Base-by-base conservation (phyloP, 495 filamentous ascomycete genomes). In the Talaromyces proteolyticus region DNA sequence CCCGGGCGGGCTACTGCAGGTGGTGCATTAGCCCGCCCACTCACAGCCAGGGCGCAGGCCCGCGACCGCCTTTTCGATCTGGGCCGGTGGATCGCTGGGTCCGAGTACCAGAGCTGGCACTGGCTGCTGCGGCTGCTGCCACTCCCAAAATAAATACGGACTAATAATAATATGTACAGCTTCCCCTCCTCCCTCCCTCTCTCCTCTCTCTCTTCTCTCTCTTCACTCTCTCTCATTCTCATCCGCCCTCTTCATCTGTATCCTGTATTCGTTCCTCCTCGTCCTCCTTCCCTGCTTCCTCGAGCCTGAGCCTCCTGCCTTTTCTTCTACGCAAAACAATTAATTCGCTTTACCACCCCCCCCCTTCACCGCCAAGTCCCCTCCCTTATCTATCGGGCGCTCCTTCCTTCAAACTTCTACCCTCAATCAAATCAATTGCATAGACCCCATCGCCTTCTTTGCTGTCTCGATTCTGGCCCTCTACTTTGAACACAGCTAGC, bases 31-130 rank as follows among this genome's bases (percentile, higher is more conserved):
- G n/a, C n/a, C n/a, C n/a, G n/a, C n/a, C n/a, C n/a, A n/a, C n/a
- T n/a, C n/a, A n/a, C n/a, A n/a, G n/a, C n/a, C n/a, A n/a, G n/a
- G n/a, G n/a, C n/a, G n/a, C n/a, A n/a, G n/a, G n/a, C 22, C 42
- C 21, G 44, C 44, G 44, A 47, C 44, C 44, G 44, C 44, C 29
- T 34, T 47, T 47, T 22, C 19, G 42, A 14, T 22, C 42, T 44
- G 42, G 8, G n/a, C 29, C 29, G 8, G 29, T 34, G 29, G 29
- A 34, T n/a, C n/a, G n/a, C n/a, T n/a, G n/a, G n/a, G n/a, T n/a
- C n/a, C n/a, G n/a, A n/a, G n/a, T n/a, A n/a, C n/a, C n/a, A n/a
- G n/a, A n/a, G n/a, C n/a, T n/a, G n/a, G n/a, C n/a, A n/a, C n/a
- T n/a, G n/a, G n/a, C n/a, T n/a, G n/a, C n/a, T n/a, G n/a, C n/a